Evolutionary conservation across 2,329 filamentous ascomycete species (phyloP), one percentile per base, ranked within the genome.

Genomic region (Colletotrichum tanaceti): DNA sequence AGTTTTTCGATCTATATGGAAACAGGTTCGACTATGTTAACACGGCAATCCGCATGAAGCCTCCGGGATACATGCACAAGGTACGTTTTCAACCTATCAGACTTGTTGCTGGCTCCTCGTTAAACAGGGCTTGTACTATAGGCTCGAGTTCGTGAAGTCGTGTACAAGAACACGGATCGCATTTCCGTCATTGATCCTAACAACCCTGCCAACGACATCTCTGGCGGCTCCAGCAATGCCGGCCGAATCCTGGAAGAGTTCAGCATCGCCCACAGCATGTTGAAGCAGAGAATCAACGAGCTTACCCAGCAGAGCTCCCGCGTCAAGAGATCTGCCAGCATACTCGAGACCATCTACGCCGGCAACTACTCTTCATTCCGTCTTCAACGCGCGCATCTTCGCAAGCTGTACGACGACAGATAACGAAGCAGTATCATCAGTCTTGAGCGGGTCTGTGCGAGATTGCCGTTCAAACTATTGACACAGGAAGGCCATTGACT

Each of bases 161-260:
- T 83, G 4, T 88, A 90, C 74, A 87, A 86, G 73, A 90, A 90
- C 74, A 79, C 78, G 16, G 85, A 91, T 58, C 89, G 93, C 1
- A 84, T 99, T 1, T 92, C 91, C 10, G 97, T 99, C 74, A 91
- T 97, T 67, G 96, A 99, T 75, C 96, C 96, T 0, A 97, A 98
- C 78, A 92, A 93, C 67, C 78, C 87, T 0, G 82, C 85, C 32
- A 98, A 98, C 77, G 96, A 99, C 75, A 96, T 99, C 32, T 91
- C 96, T 0, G 94, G 94, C 11, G 94, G 94, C 11, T 96, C 94
- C 0, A 86, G 84, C 53, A 91, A 93, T 72, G 92, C 91, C 9
- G 72, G 79, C 0, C 82, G 87, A 10, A 92, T 98, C 57, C 82
- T 93, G 72, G 77, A 83, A n/a, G 84, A 85, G 14, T 98, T 99